Percentiles rank a stretch among this genome's conserved stretches.
Conservation (phyloP, 306 rosid species). For the Delonix regia region DNA sequence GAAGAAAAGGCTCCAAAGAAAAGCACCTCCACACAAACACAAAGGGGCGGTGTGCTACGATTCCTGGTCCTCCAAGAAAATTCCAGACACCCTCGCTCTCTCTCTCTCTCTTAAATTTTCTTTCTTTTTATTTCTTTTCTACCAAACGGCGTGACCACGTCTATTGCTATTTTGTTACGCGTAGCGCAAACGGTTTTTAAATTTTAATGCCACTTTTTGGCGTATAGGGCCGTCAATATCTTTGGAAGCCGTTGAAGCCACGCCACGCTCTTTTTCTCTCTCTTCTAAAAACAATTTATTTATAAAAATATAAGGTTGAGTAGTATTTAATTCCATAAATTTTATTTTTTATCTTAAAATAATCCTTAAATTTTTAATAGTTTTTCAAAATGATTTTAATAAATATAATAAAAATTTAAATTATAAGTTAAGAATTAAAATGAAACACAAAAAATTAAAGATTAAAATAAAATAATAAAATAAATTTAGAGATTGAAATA, state of each 20-base stretch:
- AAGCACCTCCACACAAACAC: constrained; percentile 29
- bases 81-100: constrained; percentile 31
- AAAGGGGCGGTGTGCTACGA: constrained; percentile 21
- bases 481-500: too few species aligned
- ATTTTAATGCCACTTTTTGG: neutral
- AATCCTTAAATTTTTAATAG: too few species aligned
- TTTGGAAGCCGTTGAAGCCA: constrained; percentile 38
- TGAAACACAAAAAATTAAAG: too few species aligned
- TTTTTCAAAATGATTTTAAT: too few species aligned
- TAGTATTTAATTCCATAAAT: too few species aligned
- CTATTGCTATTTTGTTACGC: constrained; percentile 21
- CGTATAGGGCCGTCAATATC: neutral
- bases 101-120: neutral
- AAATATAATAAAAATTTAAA: too few species aligned
- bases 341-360: too few species aligned
- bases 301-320: too few species aligned
- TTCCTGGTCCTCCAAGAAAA: constrained; percentile 44
- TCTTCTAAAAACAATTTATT: too few species aligned
- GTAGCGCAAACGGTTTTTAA: neutral
- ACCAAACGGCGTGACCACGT: constrained; percentile 14
- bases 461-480: too few species aligned
- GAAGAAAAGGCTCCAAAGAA: constrained; percentile 14
- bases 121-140: neutral
- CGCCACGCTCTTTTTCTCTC: neutral
- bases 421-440: too few species aligned